Evolutionary conservation across 345 rosid species (phyloP).

Genomic region (Corymbia maculata): DNA sequence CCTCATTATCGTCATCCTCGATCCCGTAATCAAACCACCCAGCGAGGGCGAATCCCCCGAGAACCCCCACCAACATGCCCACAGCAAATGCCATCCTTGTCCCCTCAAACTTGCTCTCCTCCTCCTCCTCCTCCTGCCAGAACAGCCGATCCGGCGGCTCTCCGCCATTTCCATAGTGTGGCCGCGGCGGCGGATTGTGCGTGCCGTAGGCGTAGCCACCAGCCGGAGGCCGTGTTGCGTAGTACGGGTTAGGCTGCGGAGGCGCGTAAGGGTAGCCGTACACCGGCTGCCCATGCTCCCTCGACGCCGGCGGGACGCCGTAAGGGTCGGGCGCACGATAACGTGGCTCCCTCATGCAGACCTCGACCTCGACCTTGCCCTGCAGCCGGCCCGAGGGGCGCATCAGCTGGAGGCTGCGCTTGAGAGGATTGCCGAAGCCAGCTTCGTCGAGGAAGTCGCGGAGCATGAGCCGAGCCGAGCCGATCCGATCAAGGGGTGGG

Average conservation of each 20-base stretch:
- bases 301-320: slow-evolving; percentile 22
- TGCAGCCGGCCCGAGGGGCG: slow-evolving; percentile 91
- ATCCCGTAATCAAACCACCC: slow-evolving; percentile 22
- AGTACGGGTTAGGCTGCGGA: neutral
- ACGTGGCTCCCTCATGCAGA: slow-evolving; percentile 23
- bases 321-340: slow-evolving; percentile 12
- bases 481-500: slow-evolving; percentile 73
- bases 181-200: slow-evolving; percentile 7
- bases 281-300: slow-evolving; percentile 9
- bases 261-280: slow-evolving; percentile 16
- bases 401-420: slow-evolving; percentile 40
- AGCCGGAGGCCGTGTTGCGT: slow-evolving; percentile 9
- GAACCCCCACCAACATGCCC: slow-evolving; percentile 60
- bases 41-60: slow-evolving; percentile 63
- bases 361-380: slow-evolving; percentile 52
- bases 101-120: slow-evolving; percentile 64
- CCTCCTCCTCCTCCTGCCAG: slow-evolving; percentile 12
- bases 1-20: too few species aligned
- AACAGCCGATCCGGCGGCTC: neutral
- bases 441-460: slow-evolving; percentile 44
- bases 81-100: slow-evolving; percentile 53
- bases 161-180: neutral
- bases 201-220: slow-evolving; percentile 15
- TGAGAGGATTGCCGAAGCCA: slow-evolving; percentile 29
- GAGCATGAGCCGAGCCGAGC: slow-evolving; percentile 46